These are phyloP conservation scores for Eucalyptus albens DNA, from an alignment of 345 rosid species.

Conservation along the genomic window DNA sequence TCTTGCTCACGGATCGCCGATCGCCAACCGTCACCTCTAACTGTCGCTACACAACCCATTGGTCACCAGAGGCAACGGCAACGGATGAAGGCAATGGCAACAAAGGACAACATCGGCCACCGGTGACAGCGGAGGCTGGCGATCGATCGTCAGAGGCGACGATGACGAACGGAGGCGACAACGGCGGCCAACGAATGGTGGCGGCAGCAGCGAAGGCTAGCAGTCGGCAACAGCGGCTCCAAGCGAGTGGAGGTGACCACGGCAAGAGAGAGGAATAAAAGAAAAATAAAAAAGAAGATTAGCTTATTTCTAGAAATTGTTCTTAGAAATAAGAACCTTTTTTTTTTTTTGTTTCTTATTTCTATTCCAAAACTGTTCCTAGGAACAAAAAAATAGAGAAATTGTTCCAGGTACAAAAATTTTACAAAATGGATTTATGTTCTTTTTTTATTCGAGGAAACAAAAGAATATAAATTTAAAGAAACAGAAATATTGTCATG, in stretches of 20 bases:
- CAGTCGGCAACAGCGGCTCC: accelerated
- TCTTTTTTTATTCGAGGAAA: accelerated
- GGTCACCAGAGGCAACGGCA: accelerated
- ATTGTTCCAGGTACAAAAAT: too few species aligned
- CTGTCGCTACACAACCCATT: accelerated
- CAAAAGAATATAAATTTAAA: accelerated
- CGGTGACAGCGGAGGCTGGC: accelerated
- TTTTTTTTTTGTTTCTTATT: too few species aligned
- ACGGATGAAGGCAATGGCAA: accelerated
- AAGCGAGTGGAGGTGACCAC: accelerated
- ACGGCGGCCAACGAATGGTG: accelerated
- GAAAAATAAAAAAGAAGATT: too few species aligned
- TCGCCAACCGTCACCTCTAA: accelerated
- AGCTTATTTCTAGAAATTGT: too few species aligned
- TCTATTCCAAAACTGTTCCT: too few species aligned
- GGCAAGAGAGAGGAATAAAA: too few species aligned
- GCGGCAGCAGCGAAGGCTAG: too few species aligned
- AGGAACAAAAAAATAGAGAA: too few species aligned
- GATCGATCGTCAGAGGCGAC: accelerated
- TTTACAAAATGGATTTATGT: accelerated
- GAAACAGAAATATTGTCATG: too few species aligned
- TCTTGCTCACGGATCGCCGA: accelerated
- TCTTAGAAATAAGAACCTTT: too few species aligned
- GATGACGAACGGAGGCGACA: accelerated
- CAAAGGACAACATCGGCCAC: accelerated